Percentiles rank a stretch among this genome's conserved stretches.
Conservation (phyloP, 768 basidiomycete species). For the Lactarius hengduanensis region DNA sequence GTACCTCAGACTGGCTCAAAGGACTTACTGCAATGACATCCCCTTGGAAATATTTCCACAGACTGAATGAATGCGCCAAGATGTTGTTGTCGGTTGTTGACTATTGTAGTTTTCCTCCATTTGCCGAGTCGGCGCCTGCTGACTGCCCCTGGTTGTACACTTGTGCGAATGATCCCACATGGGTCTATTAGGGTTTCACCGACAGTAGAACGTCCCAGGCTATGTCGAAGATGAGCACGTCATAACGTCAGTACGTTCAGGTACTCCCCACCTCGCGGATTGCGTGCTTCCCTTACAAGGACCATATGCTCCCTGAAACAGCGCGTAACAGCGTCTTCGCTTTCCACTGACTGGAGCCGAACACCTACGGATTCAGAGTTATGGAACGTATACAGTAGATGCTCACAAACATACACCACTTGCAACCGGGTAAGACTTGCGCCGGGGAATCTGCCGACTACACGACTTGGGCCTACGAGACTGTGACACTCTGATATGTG, state of each 20-base stretch:
- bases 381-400: background rate
- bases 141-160: background rate
- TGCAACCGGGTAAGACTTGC: background rate
- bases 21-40: slow-evolving; percentile 1
- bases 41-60: slow-evolving; percentile 18
- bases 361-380: background rate
- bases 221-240: slow-evolving; percentile 8
- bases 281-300: background rate
- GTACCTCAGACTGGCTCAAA: slow-evolving; percentile 14
- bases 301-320: background rate
- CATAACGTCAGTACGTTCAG: background rate
- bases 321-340: slow-evolving; percentile 5
- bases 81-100: slow-evolving; percentile 2
- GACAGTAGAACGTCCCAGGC: slow-evolving; percentile 8
- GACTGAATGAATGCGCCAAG: background rate
- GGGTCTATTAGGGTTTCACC: slow-evolving; percentile 4
- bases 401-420: background rate
- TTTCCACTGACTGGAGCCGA: background rate
- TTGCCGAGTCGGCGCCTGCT: slow-evolving; percentile 3
- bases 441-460: background rate
- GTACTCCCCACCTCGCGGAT: background rate
- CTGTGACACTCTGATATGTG: background rate
- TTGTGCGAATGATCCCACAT: slow-evolving; percentile 1
- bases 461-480: background rate
- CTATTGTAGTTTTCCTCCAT: background rate